phyloP scores from a whole-genome alignment of 768 basidiomycete genomes.

The Hypsizygus marmoreus region DNA sequence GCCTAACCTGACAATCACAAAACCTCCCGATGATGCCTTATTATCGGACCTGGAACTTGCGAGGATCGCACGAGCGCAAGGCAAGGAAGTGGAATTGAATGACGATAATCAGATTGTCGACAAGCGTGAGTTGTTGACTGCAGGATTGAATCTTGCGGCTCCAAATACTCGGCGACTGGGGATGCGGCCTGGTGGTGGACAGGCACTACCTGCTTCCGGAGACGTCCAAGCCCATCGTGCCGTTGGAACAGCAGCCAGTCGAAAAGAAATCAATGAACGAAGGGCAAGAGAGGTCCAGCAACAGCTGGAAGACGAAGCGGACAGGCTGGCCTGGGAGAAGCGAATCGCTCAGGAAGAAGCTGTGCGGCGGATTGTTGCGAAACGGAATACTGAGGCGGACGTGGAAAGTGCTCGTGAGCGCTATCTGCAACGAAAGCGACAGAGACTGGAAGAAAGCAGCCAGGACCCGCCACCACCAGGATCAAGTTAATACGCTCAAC shows the following conservation, averaged over 20 bases:
- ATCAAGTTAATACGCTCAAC: constrained; percentile 2
- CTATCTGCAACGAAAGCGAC: constrained; percentile 79
- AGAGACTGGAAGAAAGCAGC: constrained; percentile 56
- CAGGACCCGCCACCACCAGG: constrained; percentile 20
- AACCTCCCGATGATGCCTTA: constrained; percentile 63
- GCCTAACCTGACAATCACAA: constrained; percentile 75
- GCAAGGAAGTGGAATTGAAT: constrained; percentile 89
- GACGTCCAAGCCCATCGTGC: constrained; percentile 64
- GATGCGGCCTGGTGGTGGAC: constrained; percentile 32
- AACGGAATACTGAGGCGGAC: constrained; percentile 74
- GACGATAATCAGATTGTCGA: constrained; percentile 98
- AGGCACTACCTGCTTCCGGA: constrained; percentile 24
- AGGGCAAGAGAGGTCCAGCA: constrained; percentile 73
- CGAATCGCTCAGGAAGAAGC: constrained; percentile 63
- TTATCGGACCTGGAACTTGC: constrained; percentile 78
- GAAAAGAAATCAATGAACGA: constrained; percentile 82
- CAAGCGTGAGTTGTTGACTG: constrained; percentile 87
- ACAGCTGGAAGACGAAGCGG: constrained; percentile 78
- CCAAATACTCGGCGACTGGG: constrained; percentile 78
- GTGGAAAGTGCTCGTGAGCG: constrained; percentile 75
- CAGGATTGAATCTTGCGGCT: constrained; percentile 88
- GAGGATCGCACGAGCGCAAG: constrained; percentile 64
- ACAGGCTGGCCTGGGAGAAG: constrained; percentile 56
- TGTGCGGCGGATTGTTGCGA: constrained; percentile 65
- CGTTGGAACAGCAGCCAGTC: constrained; percentile 79